phyloP scores from a whole-genome alignment of 179 eudicot genomes.

The Silene coronaria region DNA sequence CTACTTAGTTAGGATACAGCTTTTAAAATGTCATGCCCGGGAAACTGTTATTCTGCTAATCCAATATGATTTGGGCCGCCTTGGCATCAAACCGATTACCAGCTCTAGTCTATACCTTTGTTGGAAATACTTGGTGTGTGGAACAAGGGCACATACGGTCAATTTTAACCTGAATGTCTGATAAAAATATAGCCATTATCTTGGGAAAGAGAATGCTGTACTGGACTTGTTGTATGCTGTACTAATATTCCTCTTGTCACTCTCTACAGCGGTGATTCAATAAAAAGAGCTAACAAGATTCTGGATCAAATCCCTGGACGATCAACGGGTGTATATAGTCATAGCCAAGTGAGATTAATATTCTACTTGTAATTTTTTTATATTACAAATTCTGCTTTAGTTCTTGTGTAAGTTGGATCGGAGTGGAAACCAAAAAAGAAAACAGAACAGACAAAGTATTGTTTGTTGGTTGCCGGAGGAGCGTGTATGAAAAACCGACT shows the following conservation, averaged over 20 bases:
- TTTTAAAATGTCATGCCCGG: neutral
- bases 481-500: too few relatives aligned
- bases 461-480: neutral
- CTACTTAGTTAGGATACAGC: neutral
- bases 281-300: constrained; percentile 73
- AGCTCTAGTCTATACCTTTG: neutral
- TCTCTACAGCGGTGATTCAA: constrained; percentile 58
- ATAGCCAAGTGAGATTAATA: constrained; percentile 56
- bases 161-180: neutral
- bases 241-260: constrained; percentile 9
- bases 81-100: neutral
- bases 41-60: neutral
- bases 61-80: neutral
- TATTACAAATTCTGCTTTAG: neutral
- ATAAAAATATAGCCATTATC: neutral
- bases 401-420: neutral
- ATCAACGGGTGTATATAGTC: constrained; percentile 96
- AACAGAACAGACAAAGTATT: neutral
- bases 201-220: neutral
- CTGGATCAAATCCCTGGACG: constrained; percentile 84
- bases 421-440: too few relatives aligned
- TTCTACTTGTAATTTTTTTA: neutral
- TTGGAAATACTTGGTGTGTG: neutral
- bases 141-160: neutral
- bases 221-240: neutral